A percentile compares a stretch with the other conserved stretches of the same genome.
Evolutionary conservation across 805 yeast species (phyloP).

Genomic region (Yarrowia sp.): DNA sequence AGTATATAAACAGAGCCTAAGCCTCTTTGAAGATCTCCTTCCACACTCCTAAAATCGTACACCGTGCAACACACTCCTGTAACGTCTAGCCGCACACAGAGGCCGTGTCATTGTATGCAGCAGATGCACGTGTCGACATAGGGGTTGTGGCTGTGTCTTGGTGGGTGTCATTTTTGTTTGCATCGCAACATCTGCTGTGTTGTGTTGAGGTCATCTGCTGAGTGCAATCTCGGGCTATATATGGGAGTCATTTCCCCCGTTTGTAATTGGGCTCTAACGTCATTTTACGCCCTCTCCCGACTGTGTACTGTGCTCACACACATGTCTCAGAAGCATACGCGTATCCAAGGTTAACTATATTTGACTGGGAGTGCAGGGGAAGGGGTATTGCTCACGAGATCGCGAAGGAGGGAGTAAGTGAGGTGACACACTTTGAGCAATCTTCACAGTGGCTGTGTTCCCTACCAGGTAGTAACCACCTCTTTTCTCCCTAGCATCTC

Average conservation of each 20-base stretch:
- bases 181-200: too few species aligned
- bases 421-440: too few species aligned
- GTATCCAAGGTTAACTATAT: slow-evolving; percentile 15
- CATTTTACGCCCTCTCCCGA: neutral
- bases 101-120: slow-evolving; percentile 15
- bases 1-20: neutral
- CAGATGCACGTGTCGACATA: neutral
- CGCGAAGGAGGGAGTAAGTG: neutral
- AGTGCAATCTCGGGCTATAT: too few species aligned
- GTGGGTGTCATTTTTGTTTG: neutral
- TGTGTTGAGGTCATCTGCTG: too few species aligned
- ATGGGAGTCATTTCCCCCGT: neutral
- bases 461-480: too few species aligned
- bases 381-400: slow-evolving; percentile 5
- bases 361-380: slow-evolving; percentile 8
- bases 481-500: too few species aligned
- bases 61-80: neutral
- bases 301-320: neutral
- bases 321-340: slow-evolving; percentile 20
- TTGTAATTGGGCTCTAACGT: neutral
- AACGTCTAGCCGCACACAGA: slow-evolving; percentile 1
- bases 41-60: too few species aligned
- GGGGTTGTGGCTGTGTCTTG: neutral
- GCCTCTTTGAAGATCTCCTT: neutral
- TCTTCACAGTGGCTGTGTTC: too few species aligned